Base-by-base conservation (phyloP, 495 filamentous ascomycete species). In the Aspergillus leporis region DNA sequence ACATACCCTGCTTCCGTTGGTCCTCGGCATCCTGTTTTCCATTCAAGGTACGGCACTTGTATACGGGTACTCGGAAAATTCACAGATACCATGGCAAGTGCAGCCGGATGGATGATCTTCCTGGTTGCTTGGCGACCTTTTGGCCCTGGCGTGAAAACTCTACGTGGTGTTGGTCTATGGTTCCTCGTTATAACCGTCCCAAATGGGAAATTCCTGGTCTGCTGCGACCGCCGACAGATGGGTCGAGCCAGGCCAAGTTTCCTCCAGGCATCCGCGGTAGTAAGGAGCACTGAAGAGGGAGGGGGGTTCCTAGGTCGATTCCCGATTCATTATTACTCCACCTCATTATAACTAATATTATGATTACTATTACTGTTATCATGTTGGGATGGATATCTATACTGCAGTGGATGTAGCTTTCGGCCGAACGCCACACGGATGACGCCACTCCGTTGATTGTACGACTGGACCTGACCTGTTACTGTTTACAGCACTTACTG, bases 361-460 rank as follows among this genome's bases (percentile, higher is more conserved):
- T n/a, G n/a, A n/a, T n/a, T n/a, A n/a, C n/a, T n/a, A n/a, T n/a
- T n/a, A n/a, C n/a, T n/a, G n/a, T n/a, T n/a, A n/a, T n/a, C 10
- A 32, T 32, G 31, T 5, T 5, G 5, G 31, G 31, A 14, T 4
- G 34, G 13, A 10, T 36, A 36, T 36, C 34, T 25, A 14, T 50
- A 22, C 47, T 28, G 3, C 5, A 22, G 19, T 25, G 46, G 47
- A 21, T 3, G 8, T 30, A 6, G 23, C 7, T 32, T 50, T n/a
- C 48, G 48, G 25, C 48, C 48, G 48, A 16, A 32, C 48, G 48
- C 48, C 34, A 36, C 48, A 51, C 48, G 48, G 48, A 51, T 31
- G 14, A 51, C 48, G 48, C 48, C 48, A 51, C 48, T 51, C 48
- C 48, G 48, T 16, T 10, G 9, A 36, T 14, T 36, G 34, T 36